Evolutionary conservation across 306 rosid species (phyloP), one percentile per base, ranked within the genome.

Genomic region (Medicago ruthenica): DNA sequence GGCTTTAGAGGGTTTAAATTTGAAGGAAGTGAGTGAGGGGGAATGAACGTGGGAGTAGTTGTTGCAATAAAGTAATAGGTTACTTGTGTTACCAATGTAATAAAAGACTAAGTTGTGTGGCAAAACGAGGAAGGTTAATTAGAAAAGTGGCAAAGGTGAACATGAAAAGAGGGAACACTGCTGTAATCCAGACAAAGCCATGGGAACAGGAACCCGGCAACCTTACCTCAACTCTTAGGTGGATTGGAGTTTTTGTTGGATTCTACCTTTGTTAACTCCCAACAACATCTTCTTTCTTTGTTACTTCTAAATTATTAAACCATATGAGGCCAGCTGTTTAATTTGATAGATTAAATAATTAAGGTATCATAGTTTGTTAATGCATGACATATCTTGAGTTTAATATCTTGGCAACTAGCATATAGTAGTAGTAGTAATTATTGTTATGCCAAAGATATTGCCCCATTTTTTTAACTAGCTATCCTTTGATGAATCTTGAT

Each of bases 171-270:
- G 96, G 90, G 82, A 83, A 81, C 64, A 76, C 12, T 83, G 93
- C 45, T 67, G 21, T 69, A 79, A 44, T 76, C 61, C 34, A 78
- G 90, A 91, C 92, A 88, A 66, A 82, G 76, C 34, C 69, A 78
- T 44, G 91, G 93, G 89, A 92, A 88, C 92, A 90, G 0, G 68
- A 68, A 74, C 75, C 98, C 93, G 92, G 92, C 92, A 91, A 87
- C 69, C 51, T 87, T 79, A 84, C 88, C 87, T 89, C 93, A 86
- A 83, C 77, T 83, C 79, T 84, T 67, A 88, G 85, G 84, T 74
- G 81, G 81, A 62, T 55, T 82, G 83, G 80, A 87, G 41, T 72
- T 82, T 89, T 85, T 80, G 85, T 86, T 89, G 89, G 89, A 88
- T 90, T 84, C 81, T 82, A 65, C 51, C 39, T 65, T 42, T 75